phyloP scores from a whole-genome alignment of 208 protist species.

The Histomonas meleagridis region DNA sequence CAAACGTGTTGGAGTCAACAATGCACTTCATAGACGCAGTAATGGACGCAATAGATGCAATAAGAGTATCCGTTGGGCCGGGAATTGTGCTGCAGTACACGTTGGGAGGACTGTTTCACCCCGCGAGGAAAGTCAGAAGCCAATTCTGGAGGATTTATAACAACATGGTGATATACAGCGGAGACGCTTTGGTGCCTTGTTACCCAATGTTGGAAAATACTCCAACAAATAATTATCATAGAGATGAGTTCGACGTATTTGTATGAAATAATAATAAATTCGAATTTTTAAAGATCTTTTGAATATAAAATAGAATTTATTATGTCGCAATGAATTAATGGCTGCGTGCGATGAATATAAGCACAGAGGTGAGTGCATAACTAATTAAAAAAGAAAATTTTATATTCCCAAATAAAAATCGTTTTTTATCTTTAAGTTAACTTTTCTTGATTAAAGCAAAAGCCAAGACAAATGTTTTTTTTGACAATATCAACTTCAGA shows the following conservation, averaged over 20 bases:
- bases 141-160: constrained; percentile 99
- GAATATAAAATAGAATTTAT: no score
- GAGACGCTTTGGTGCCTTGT: constrained; percentile 74
- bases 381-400: no score
- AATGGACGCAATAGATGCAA: constrained; percentile 87
- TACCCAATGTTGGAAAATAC: constrained; percentile 68
- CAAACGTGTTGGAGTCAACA: constrained; percentile 97
- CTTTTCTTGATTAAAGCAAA: no score
- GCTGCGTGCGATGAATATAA: no score
- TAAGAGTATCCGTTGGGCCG: constrained; percentile 77
- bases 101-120: constrained; percentile 88
- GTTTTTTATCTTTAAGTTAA: no score
- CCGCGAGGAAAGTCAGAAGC: constrained; percentile 86
- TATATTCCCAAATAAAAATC: no score
- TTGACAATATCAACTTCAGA: no score
- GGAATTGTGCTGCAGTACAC: constrained; percentile 77
- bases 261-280: constrained; percentile 3
- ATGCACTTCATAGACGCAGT: constrained; percentile 88
- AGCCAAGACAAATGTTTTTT: no score
- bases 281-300: no score
- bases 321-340: no score
- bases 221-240: background rate
- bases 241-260: constrained; percentile 31
- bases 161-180: constrained; percentile 83
- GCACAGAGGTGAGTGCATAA: no score